Base-by-base conservation (phyloP, 176 grass and related monocot species). In the Elymus sibiricus region DNA sequence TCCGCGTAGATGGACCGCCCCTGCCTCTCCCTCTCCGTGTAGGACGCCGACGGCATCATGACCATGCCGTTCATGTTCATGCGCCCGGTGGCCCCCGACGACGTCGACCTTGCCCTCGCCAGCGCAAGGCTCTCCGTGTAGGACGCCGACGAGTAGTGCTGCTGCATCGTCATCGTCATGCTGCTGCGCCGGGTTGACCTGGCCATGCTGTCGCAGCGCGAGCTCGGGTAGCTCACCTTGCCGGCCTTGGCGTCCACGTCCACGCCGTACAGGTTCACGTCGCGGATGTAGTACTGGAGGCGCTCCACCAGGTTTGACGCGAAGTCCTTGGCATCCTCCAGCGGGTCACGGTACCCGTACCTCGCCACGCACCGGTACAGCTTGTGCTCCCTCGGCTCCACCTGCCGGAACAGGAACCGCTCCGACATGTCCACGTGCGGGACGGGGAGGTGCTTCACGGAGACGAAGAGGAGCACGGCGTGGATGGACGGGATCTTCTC, bases 341-440 rank as follows among this genome's bases (percentile, higher is more conserved):
- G 83, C 9, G 56, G 64, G 83, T 97, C 94, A 0, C 87, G 91
- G 90, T 97, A 97, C 16, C 94, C 92, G 74, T 97, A 97, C 31
- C 94, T 81, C 1, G 85, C 90, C 1, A 97, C 86, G 59, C 94
- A 97, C 0, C 92, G 94, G 86, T 90, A 97, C 34, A 94, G 47
- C 11, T 79, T 82, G 53, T 76, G 67, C 21, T 40, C 19, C 0
- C 3, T 43, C 0, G 81, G 71, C 27, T 46, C 88, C 0, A 91
- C 68, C 61, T 90, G 92, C 17, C 88, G 78, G 80, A 97, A 97
- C 9, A 97, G 83, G 88, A 94, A 97, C 1, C 92, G 31, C 79
- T 97, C 95, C 0, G 79, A 25, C 2, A 74, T 26, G 68, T 84
- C 89, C 0, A 94, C 90, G 63, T 85, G 88, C 56, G 92, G 90